Evolutionary conservation across 768 basidiomycete species (phyloP).

Genomic region (Russula compacta): DNA sequence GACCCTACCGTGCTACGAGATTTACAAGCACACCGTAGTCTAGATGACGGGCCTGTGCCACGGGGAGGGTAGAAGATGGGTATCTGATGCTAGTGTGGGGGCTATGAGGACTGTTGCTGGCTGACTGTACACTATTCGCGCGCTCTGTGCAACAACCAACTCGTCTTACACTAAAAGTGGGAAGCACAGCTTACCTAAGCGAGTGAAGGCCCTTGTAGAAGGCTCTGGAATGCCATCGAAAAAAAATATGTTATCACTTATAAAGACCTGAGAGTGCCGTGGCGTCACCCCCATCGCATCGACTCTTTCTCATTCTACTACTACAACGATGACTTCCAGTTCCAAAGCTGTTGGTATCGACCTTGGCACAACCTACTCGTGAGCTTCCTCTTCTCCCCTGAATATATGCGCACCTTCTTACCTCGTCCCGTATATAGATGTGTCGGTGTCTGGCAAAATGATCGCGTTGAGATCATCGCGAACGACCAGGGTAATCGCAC

Average conservation of each 20-base stretch:
- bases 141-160: background rate
- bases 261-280: slow-evolving; percentile 7
- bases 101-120: background rate
- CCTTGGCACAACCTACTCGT: slow-evolving; percentile 92
- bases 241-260: slow-evolving; percentile 22
- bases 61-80: background rate
- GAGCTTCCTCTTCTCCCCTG: slow-evolving; percentile 26
- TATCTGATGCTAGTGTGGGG: background rate
- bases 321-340: slow-evolving; percentile 16
- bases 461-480: slow-evolving; percentile 97
- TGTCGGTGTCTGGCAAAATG: slow-evolving; percentile 99
- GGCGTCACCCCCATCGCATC: slow-evolving; percentile 12
- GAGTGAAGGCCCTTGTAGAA: slow-evolving; percentile 19
- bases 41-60: slow-evolving; percentile 35
- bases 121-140: slow-evolving; percentile 4
- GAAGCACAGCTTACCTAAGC: slow-evolving; percentile 9
- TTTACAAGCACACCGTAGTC: slow-evolving; percentile 77
- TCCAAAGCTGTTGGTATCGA: slow-evolving; percentile 82
- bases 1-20: slow-evolving; percentile 85
- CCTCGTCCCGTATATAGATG: slow-evolving; percentile 43
- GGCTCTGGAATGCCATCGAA: slow-evolving; percentile 24
- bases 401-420: background rate
- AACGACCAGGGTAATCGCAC: slow-evolving; percentile 94
- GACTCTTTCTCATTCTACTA: slow-evolving; percentile 16
- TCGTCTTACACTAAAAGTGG: background rate